Evolutionary conservation across 768 basidiomycete species (phyloP), one percentile per base, ranked within the genome.

Genomic region (Ephemerocybe angulata): DNA sequence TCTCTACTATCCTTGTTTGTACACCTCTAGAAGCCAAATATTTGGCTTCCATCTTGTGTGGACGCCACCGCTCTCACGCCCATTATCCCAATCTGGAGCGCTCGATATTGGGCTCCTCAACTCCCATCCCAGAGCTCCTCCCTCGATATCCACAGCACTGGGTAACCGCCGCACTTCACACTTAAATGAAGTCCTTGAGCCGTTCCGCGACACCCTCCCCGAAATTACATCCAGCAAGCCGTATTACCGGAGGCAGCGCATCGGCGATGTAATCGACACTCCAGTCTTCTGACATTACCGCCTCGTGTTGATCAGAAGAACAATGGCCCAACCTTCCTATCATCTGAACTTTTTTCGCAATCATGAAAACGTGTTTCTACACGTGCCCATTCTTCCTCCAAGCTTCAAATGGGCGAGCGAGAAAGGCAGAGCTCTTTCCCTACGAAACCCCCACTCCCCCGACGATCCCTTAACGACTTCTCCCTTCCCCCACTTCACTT

Each of bases 401-500:
- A 43, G 13, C 52, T 31, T 50, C 8, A 35, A 50, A 50, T 24
- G 3, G 19, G 33, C 31, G 31, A n/a, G 31, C 22, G 31, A 37
- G 19, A 24, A 10, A 27, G 21, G 19, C 13, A 50, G 15, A 12
- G 11, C 52, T 12, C 19, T n/a, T 22, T 46, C 42, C 28, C 24
- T 33, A 21, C 27, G 21, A 15, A 30, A 25, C 31, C 42, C 25
- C 19, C 15, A 29, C 19, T 31, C 50, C 21, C 50, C 53, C 12
- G 48, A 51, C 28, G 54, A 33, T 29, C 40, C 13, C 21, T 51
- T 41, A 24, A 44, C 33, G 29, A 33, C 52, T 13, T 28, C 42
- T 49, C 59, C 48, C 25, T 47, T 48, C 33, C 50, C 48, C 63
- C 47, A 65, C 68, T 69, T 69, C 66, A 68, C 65, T 72, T 63